Evolutionary conservation across 805 yeast species (phyloP).

Genomic region (Nakazawaea populi): DNA sequence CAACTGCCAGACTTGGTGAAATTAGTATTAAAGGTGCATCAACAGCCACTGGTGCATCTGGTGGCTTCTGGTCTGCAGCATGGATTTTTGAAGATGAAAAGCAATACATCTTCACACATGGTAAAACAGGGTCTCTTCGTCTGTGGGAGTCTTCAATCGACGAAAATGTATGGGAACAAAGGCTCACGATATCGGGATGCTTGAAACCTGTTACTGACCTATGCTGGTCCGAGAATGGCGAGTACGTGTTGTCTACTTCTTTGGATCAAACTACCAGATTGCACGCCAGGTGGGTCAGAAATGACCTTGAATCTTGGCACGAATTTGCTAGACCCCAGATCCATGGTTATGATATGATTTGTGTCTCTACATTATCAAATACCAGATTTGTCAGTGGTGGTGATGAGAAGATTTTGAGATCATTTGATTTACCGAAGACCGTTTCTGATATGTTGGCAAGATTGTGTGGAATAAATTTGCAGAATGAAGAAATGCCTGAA

Average conservation of each 20-base stretch:
- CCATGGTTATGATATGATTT: conserved; percentile 95
- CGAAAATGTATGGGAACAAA: conserved; percentile 35
- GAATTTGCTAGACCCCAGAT: conserved; percentile 97
- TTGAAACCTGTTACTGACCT: conserved; percentile 69
- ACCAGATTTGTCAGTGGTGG: conserved; percentile 85
- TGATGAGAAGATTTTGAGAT: conserved; percentile 88
- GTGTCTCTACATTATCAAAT: conserved; percentile 55
- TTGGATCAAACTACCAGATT: conserved; percentile 91
- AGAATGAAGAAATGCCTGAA: conserved; percentile 52
- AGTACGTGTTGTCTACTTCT: conserved; percentile 70
- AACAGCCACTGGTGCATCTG: conserved; percentile 93
- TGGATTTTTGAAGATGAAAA: conserved; percentile 52
- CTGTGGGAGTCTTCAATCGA: conserved; percentile 46
- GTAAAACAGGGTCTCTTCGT: conserved; percentile 92
- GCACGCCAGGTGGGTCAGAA: conserved; percentile 55
- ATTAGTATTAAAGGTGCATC: conserved; percentile 94
- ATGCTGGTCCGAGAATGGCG: conserved; percentile 65
- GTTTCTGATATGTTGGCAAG: conserved; percentile 57
- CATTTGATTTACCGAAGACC: conserved; percentile 81
- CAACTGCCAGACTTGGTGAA: conserved; percentile 79
- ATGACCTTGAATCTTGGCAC: conserved; percentile 53
- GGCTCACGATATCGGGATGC: conserved; percentile 70
- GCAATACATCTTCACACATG: conserved; percentile 69
- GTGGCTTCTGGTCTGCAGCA: conserved; percentile 55
- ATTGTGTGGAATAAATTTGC: conserved; percentile 39